phyloP scores from a whole-genome alignment of 371 early-diverging fungal species.

The Circinella minor region DNA sequence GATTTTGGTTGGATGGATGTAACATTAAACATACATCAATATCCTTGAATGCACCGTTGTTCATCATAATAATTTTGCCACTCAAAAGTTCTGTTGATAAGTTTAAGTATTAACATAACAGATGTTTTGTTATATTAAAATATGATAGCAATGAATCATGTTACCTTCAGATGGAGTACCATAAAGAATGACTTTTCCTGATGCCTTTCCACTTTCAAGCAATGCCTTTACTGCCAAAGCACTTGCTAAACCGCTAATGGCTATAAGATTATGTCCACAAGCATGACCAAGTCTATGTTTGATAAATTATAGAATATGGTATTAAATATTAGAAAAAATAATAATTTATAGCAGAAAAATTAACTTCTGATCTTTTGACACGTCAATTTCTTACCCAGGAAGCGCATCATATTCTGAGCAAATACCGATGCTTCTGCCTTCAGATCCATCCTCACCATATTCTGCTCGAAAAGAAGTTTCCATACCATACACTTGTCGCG shows the following conservation, averaged over 20 bases:
- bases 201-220: conserved; percentile 52
- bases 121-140: neutral
- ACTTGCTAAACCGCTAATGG: conserved; percentile 70
- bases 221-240: conserved; percentile 62
- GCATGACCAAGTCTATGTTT: conserved; percentile 60
- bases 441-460: conserved; percentile 34
- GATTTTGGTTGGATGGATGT: conserved; percentile 39
- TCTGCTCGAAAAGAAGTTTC: conserved; percentile 70
- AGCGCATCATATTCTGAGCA: conserved; percentile 72
- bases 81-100: conserved; percentile 47
- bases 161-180: conserved; percentile 83
- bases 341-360: no score
- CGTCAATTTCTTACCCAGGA: conserved; percentile 45
- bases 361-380: no score
- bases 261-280: conserved; percentile 74
- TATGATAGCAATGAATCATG: neutral
- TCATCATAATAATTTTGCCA: conserved; percentile 74
- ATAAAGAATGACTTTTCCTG: conserved; percentile 68
- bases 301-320: no score
- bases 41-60: conserved; percentile 62
- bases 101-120: no score
- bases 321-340: no score
- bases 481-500: conserved; percentile 54
- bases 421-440: conserved; percentile 54
- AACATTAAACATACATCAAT: conserved; percentile 80